Evolutionary conservation across 2,329 filamentous ascomycete genomes (phyloP), one percentile per base, ranked within the genome.

Genomic region (Colletotrichum zoysiae): DNA sequence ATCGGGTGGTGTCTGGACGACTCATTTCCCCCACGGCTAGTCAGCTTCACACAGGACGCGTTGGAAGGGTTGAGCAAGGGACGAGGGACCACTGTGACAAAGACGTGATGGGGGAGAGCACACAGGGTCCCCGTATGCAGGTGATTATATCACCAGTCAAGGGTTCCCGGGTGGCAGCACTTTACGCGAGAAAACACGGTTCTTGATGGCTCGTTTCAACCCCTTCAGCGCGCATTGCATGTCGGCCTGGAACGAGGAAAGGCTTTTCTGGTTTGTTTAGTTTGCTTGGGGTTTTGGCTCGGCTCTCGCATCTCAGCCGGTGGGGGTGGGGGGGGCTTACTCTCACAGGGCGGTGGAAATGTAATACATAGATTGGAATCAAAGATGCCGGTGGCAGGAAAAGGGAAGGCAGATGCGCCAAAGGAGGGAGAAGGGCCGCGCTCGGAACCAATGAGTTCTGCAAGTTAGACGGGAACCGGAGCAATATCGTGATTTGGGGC

Each of bases 181-280:
- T 72, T 65, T 72, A 70, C 70, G 66, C 65, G 70, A 65, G 44
- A 48, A 61, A 51, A 61, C 65, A 72, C 55, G 66, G 58, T 57
- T 50, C 53, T 56, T 55, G 60, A 70, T 60, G 68, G 51, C 58
- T 70, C 55, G 65, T 72, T 70, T 72, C 70, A 70, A 72, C 65
- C 65, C 69, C 70, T 65, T 72, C 18, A 18, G 20, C 11, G 14
- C 53, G 56, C 56, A 61, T 40, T 70, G 46, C 33, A 44, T 61
- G 14, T 30, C 35, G 50, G 64, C 42, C 50, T 14, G 57, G 68
- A 48, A 60, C 56, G 23, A 62, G 68, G 44, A 48, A 9, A 30
- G 33, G 23, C 11, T n/a, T 51, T 53, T 5, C 40, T 9, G 12
- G n/a, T n/a, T n/a, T 6, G 2, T n/a, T 38, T 16, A 40, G 9